These are phyloP conservation scores for Tephrocybe sp. DNA, from an alignment of 768 basidiomycete species.

Conservation along the genomic window DNA sequence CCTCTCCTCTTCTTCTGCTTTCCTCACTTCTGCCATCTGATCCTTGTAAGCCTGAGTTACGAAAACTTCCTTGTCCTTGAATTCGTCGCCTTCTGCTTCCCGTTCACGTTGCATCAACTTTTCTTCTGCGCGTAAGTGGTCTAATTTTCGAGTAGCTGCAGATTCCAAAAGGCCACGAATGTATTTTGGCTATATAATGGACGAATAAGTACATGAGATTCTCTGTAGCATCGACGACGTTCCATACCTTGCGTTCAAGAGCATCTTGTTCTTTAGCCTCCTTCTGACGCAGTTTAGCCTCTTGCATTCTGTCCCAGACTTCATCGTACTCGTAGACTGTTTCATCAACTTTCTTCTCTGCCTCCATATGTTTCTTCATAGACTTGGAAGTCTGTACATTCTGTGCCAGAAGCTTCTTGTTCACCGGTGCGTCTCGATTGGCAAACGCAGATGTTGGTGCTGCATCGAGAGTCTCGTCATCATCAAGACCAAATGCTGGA, in stretches of 20 bases:
- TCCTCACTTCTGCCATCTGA: conserved; percentile 89
- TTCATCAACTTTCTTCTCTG: conserved; percentile 74
- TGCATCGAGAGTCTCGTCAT: conserved; percentile 56
- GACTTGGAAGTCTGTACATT: conserved; percentile 59
- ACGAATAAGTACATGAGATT: conserved; percentile 12
- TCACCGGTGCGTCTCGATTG: conserved; percentile 38
- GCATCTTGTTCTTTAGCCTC: conserved; percentile 73
- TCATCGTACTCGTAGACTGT: conserved; percentile 95
- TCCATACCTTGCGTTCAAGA: conserved; percentile 72
- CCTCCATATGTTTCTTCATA: conserved; percentile 72
- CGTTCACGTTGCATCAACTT: conserved; percentile 96
- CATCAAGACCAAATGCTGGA: conserved; percentile 61
- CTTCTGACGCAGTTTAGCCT: conserved; percentile 73
- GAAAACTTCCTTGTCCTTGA: conserved; percentile 93
- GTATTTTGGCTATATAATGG: conserved; percentile 77
- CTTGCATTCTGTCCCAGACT: conserved; percentile 95
- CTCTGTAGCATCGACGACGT: not conserved
- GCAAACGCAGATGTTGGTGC: conserved; percentile 37
- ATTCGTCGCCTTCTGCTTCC: conserved; percentile 90
- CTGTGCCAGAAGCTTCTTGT: conserved; percentile 57
- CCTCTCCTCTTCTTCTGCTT: conserved; percentile 92
- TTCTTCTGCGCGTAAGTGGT: conserved; percentile 92
- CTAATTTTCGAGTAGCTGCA: conserved; percentile 84
- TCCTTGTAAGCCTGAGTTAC: conserved; percentile 97
- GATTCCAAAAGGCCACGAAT: conserved; percentile 75